These are phyloP conservation scores for Acacia pycnantha DNA, from an alignment of 331 rosid genomes.

Conservation along the genomic window DNA sequence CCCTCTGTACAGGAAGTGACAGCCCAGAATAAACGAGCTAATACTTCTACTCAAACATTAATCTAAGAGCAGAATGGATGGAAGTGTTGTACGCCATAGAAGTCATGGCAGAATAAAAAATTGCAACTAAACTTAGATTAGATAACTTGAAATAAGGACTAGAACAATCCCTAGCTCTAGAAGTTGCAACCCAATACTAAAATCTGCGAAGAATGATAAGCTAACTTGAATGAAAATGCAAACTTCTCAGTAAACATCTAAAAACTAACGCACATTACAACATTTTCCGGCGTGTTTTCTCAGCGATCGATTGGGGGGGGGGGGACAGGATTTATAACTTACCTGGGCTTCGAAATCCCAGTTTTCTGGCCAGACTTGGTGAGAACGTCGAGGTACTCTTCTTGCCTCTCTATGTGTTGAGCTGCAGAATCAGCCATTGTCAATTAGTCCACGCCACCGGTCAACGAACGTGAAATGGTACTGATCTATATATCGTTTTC, in stretches of 20 bases:
- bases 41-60: not conserved
- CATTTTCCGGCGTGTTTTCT: not conserved
- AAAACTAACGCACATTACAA: not conserved
- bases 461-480: not conserved
- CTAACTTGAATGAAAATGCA: not conserved
- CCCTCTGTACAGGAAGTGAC: constrained; percentile 40
- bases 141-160: not conserved
- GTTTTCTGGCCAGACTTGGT: constrained; percentile 52
- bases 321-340: not conserved
- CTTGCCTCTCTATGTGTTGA: constrained; percentile 13
- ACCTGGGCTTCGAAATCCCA: constrained; percentile 61
- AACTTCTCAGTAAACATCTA: not conserved
- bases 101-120: not conserved
- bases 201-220: not conserved
- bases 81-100: not conserved
- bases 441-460: not conserved
- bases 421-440: constrained; percentile 37
- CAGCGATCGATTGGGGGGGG: not conserved
- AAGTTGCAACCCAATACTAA: not conserved
- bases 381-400: constrained; percentile 58
- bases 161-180: not conserved
- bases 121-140: not conserved
- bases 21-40: not conserved
- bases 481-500: not conserved
- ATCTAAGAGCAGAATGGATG: not conserved